Base-by-base conservation (phyloP, 164 flowering plant species). In the Liquidambar formosana region DNA sequence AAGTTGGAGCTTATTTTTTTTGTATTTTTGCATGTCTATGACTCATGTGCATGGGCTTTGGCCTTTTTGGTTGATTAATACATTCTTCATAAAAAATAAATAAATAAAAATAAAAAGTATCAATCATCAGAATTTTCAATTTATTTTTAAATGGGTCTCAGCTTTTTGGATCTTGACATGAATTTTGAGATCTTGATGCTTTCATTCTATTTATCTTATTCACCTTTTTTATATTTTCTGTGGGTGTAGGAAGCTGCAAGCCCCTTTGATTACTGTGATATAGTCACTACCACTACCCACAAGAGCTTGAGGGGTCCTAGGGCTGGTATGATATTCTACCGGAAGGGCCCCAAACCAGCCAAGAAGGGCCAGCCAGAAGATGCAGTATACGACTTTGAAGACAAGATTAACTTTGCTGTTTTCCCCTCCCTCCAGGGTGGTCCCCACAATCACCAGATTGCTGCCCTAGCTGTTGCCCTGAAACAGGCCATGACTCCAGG, bases 371-470 rank as follows among this genome's bases (percentile, higher is more conserved):
- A 93, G 81, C 98, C 98, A 18, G 98, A 88, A 76, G 88, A 63
- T 84, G 99, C 98, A 18, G 98, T 77, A 12, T 96, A 93, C 67
- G 98, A 96, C 67, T 96, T 88, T 60, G 98, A 96, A 70, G 98
- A 96, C 85, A 90, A 83, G 81, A 79, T 96, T 84, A 96, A 96
- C 86, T 96, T 93, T 80, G 79, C 99, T 5, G 99, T 96, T 63
- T 96, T 96, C 89, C 99, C 99, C 1, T 81, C 98, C 45, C 97
- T 96, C 68, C 99, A 96, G 76, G 99, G 99, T 59, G 99, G 98
- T 60, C 99, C 99, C 8, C 99, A 96, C 84, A 96, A 96, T 63
- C 98, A 96, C 85, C 99, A 96, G 71, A 96, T 96, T 45, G 98
- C 89, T 75, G 99, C 99, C 64, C 80, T 96, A 67, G 99, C 99